Conservation (phyloP, 495 filamentous ascomycete species). For the Chaetomidium leptoderma region DNA sequence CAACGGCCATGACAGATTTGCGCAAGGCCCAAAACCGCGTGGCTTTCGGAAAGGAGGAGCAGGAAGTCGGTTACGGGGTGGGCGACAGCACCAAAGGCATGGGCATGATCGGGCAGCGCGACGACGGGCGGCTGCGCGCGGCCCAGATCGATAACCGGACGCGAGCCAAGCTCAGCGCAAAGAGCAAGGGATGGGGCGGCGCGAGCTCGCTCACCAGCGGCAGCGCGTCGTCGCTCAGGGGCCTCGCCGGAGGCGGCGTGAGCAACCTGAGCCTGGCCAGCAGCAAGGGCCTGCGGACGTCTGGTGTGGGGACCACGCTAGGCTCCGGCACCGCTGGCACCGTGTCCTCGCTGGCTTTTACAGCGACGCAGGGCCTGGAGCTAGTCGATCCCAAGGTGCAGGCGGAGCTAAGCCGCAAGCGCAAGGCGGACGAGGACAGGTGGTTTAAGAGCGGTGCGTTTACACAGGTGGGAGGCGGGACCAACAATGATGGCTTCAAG, state of each 20-base stretch:
- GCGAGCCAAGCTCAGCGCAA: constrained; percentile 84
- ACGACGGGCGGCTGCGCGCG: constrained; percentile 80
- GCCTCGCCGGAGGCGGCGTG: constrained; percentile 59
- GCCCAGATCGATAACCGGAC: constrained; percentile 91
- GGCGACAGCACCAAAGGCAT: constrained; percentile 83
- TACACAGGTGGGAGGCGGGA: constrained; percentile 66
- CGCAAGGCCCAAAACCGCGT: constrained; percentile 95
- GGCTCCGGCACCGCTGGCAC: constrained; percentile 59
- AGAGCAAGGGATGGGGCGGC: constrained; percentile 92
- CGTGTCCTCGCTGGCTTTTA: constrained; percentile 85
- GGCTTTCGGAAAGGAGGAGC: constrained; percentile 93
- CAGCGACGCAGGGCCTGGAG: constrained; percentile 89
- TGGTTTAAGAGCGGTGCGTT: constrained; percentile 97
- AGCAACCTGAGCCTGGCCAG: constrained; percentile 64
- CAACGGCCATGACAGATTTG: constrained; percentile 92
- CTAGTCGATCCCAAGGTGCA: constrained; percentile 91
- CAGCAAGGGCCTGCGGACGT: constrained; percentile 63
- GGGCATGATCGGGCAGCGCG: constrained; percentile 88
- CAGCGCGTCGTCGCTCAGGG: constrained; percentile 70
- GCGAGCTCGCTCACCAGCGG: constrained; percentile 62
- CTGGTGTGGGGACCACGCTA: constrained; percentile 67
- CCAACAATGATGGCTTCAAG: constrained; percentile 42
- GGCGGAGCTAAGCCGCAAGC: constrained; percentile 76
- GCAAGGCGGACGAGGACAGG: constrained; percentile 87
- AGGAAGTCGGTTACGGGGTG: constrained; percentile 86